Evolutionary conservation across 2,329 filamentous ascomycete genomes (phyloP), one percentile per base, ranked within the genome.

Genomic region (Diaporthe batatas): DNA sequence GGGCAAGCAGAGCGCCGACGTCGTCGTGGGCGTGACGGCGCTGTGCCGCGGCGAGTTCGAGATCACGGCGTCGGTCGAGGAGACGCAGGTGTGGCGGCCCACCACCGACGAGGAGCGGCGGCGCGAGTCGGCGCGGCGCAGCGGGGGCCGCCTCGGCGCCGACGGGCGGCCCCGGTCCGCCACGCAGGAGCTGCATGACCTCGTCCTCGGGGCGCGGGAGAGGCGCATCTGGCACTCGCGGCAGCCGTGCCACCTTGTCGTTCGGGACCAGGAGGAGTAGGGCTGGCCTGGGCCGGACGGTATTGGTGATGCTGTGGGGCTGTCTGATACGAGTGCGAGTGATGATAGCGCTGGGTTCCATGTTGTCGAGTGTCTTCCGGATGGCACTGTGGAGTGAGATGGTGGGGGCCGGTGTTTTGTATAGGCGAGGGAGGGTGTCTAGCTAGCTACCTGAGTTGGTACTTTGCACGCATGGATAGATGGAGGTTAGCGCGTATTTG

Each of bases 31-130:
- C 6, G 87, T 95, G 55, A 93, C 93, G 54, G 89, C 92, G 42
- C 88, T 98, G 44, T 95, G 93, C 76, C 88, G 91, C 57, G 95
- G 95, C 21, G 91, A 94, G 76, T 98, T 96, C 80, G 95, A 97
- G 81, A 86, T 98, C 29, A 90, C 90, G 32, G 94, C 92, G 6
- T 92, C 90, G 16, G 90, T 98, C 0, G 95, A 98, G 82, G 95
- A 98, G 84, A 90, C 93, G 3, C 87, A 87, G 74, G 79, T 93
- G 10, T 87, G 83, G 83, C 77, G 76, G 32, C 76, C 84, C 62
- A 70, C 58, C 39, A 78, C 76, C 74, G 76, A 75, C 54, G 79
- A 80, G 25, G 80, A 76, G 32, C 76, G 81, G 51, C 78, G 80
- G 74, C 75, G 73, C 70, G 75, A 68, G 47, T 79, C 75, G 32